These are phyloP conservation scores for Phialocephala sp. DNA, from an alignment of 2,329 filamentous ascomycete species.

Conservation along the genomic window DNA sequence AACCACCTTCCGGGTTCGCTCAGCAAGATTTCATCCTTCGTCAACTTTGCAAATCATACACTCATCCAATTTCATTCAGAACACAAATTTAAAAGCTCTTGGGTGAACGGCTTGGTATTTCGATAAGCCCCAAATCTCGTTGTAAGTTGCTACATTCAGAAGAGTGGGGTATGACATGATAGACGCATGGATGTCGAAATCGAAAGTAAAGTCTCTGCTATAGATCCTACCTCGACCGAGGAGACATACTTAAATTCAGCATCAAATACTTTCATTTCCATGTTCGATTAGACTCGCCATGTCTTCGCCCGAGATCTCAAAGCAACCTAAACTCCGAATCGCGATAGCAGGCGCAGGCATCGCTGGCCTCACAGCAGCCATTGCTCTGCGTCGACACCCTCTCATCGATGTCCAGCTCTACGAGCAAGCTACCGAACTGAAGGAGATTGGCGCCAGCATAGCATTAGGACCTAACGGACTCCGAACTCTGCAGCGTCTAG, in stretches of 20 bases:
- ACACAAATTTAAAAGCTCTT: too few species aligned
- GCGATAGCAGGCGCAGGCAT: slow-evolving; percentile 47
- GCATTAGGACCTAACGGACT: slow-evolving; percentile 47
- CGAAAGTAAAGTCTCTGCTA: background rate
- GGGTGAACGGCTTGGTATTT: background rate
- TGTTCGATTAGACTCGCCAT: background rate
- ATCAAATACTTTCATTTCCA: background rate
- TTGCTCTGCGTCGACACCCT: slow-evolving; percentile 41
- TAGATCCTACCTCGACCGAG: background rate
- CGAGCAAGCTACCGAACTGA: slow-evolving; percentile 43
- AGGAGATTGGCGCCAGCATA: slow-evolving; percentile 47
- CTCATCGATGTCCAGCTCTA: slow-evolving; percentile 44
- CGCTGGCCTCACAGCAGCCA: slow-evolving; percentile 46
- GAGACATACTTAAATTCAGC: background rate
- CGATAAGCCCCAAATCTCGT: background rate
- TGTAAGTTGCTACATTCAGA: background rate
- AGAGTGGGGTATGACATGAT: slow-evolving; percentile 5
- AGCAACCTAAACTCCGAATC: slow-evolving; percentile 11
- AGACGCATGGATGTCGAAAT: background rate
- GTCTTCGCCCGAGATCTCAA: background rate
- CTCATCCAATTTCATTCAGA: too few species aligned
- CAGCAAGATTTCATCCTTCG: too few species aligned
- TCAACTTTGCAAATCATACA: too few species aligned
- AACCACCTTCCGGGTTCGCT: too few species aligned
- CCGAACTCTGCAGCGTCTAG: slow-evolving; percentile 45